Conservation (phyloP, 2,329 filamentous ascomycete genomes). For the Pyricularia grisea region DNA sequence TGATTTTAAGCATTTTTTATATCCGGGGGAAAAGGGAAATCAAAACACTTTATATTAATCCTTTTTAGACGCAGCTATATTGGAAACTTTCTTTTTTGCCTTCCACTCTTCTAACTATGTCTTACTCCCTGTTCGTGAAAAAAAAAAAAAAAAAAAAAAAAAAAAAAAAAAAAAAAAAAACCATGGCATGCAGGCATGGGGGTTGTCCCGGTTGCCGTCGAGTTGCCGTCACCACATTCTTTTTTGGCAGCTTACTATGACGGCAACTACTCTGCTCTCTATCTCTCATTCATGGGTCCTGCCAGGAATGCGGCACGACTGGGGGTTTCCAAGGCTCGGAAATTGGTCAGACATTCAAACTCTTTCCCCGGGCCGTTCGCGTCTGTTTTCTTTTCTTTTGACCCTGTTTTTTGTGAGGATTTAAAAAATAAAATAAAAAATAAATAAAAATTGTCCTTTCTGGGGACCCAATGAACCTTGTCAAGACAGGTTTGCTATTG, state of each 20-base stretch:
- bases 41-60: not conserved
- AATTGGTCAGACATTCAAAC: not conserved
- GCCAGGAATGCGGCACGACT: not conserved
- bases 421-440: no score
- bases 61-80: not conserved
- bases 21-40: not conserved
- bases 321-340: not conserved
- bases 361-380: no score
- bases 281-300: not conserved
- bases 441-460: not conserved
- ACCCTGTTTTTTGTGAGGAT: no score
- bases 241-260: no score
- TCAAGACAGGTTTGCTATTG: not conserved
- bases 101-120: not conserved
- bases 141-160: not conserved
- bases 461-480: no score
- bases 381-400: no score
- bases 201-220: not conserved
- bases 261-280: not conserved
- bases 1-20: not conserved
- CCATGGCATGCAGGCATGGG: not conserved
- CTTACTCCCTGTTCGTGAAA: not conserved
- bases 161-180: no score
- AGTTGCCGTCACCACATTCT: no score
- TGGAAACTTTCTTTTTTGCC: not conserved